Evolutionary conservation across 306 rosid genomes (phyloP), one percentile per base, ranked within the genome.

Genomic region (Cyamopsis tetragonoloba): DNA sequence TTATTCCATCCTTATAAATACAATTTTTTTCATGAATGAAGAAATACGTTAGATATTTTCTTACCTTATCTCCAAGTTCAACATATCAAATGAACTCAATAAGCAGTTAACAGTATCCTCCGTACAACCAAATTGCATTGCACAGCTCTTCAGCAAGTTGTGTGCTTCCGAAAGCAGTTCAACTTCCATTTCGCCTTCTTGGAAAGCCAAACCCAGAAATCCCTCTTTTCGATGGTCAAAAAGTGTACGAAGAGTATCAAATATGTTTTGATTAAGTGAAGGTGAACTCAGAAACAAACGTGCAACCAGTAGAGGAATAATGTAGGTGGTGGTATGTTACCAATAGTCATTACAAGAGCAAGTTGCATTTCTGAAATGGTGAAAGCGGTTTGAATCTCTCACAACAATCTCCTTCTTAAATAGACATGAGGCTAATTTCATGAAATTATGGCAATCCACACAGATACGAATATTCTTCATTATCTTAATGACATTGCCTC

Each of bases 381-480:
- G 96, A 77, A 92, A 92, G 5, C 96, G 95, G 73, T 85, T 92
- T 18, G 96, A 84, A 77, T 92, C 98, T 82, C 98, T 87, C 48
- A 92, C 86, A 65, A 87, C 67, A 66, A 89, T 92, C 78, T 84
- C 91, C 81, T 84, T 87, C 47, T 77, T 74, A 56, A 82, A 74
- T 13, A 76, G 74, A 71, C 69, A 62, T 47, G 98, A 87, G 9
- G 92, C 85, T 67, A 89, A 70, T 71, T 87, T 89, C 93, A 92
- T 92, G 79, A 92, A 92, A 73, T 85, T 84, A 51, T 89, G 96
- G 80, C 98, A 92, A 58, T 89, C 96, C 31, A 87, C 93, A 53
- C 98, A 92, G 46, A 92, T 88, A 38, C 92, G 89, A 49, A 89
- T 92, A 74, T 92, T 92, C 87, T 92, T 92, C 77, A 87, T 87